Base-by-base conservation (phyloP, 176 grass and related monocot genomes). In the Cenchrus purpureus region DNA sequence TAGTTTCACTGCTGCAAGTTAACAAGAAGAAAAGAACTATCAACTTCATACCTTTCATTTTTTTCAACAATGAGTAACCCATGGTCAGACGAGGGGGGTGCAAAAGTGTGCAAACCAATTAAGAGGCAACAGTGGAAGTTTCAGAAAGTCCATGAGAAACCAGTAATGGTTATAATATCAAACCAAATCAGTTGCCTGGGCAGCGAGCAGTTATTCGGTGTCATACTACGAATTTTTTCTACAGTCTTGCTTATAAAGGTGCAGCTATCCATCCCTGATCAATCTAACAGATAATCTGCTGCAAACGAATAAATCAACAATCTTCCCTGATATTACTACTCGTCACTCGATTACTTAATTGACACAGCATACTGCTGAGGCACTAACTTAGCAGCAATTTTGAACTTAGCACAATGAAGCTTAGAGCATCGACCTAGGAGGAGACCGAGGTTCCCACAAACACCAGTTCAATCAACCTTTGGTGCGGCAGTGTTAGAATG, bases 1-100 rank as follows among this genome's bases (percentile, higher is more conserved):
- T 31, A 12, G 40, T 50, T 51, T 58, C 50, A 59, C 74, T 46
- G 74, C 74, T 66, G 40, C 77, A 71, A 71, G 31, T 51, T 63
- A 34, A 74, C 42, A 79, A 12, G 6, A 13, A 19, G 20, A 12
- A 73, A 25, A 68, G 7, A 8, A 9, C 13, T 60, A 54, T 61
- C 20, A 77, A 66, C 16, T 64, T 12, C 32, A 52, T 49, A 60
- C 25, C 50, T 31, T 77, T 63, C 2, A 11, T 28, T 80, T 22
- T n/a, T 64, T 22, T 19, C 19, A 60, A 48, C 49, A 66, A 61
- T 51, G 1, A 58, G 7, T 46, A 81, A 42, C 5, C 49, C 9
- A 37, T 40, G 28, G 7, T 31, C 13, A 32, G 7, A 63, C 3
- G 9, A 7, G 40, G 29, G 10, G 10, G 71, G 40, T 0, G 3